Evolutionary conservation across 2,329 filamentous ascomycete genomes (phyloP).

Genomic region (Colletotrichum sp.): DNA sequence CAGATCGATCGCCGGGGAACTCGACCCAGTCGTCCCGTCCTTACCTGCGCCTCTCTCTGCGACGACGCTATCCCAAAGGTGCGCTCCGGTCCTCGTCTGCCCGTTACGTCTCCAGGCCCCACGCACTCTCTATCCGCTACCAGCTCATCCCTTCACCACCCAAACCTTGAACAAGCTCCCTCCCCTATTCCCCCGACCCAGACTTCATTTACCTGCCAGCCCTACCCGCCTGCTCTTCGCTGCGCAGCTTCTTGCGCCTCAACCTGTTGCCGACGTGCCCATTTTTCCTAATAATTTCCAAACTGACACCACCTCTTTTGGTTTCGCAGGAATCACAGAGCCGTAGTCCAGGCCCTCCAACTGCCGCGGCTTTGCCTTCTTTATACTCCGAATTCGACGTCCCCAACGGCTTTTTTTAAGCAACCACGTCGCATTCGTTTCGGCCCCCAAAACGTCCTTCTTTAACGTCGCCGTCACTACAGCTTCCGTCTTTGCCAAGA

Average conservation of each 20-base stretch:
- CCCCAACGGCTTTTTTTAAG: background rate
- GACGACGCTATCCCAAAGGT: background rate
- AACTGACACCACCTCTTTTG: conserved; percentile 11
- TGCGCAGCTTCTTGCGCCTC: background rate
- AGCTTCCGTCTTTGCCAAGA: background rate
- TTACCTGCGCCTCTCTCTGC: background rate
- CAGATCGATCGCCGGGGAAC: background rate
- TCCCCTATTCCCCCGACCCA: background rate
- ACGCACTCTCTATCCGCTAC: conserved; percentile 13
- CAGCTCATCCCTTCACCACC: conserved; percentile 17
- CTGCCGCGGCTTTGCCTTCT: background rate
- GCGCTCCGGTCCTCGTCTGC: background rate
- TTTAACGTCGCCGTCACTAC: background rate
- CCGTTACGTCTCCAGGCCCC: conserved; percentile 9
- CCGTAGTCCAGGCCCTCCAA: background rate
- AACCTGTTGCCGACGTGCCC: background rate
- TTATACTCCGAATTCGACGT: background rate
- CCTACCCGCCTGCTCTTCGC: background rate
- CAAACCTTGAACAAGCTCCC: conserved; percentile 11
- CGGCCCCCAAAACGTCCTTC: background rate
- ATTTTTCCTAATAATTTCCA: conserved; percentile 6
- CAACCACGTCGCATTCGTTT: conserved; percentile 2
- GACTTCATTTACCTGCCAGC: conserved; percentile 14
- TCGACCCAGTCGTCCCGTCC: background rate
- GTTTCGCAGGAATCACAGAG: conserved; percentile 1